These are phyloP conservation scores for Liriodendron chinense DNA, from an alignment of 164 flowering plant species.

Conservation along the genomic window DNA sequence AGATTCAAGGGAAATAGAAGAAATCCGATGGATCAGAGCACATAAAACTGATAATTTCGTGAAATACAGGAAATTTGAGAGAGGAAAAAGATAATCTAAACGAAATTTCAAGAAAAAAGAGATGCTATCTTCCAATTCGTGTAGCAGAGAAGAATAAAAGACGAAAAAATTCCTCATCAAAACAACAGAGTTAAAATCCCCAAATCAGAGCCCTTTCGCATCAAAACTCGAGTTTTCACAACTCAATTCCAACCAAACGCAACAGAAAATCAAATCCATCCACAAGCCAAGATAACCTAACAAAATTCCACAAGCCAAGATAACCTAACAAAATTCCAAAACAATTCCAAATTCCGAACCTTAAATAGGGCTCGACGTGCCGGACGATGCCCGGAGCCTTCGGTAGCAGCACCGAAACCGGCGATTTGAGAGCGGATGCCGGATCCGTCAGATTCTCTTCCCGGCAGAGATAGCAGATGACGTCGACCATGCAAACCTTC, in stretches of 20 bases:
- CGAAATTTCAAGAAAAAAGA: too few species aligned
- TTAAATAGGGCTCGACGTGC: constrained; percentile 66
- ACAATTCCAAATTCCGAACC: constrained; percentile 31
- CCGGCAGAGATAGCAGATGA: constrained; percentile 56
- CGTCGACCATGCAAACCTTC: constrained; percentile 79
- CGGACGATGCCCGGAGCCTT: constrained; percentile 31
- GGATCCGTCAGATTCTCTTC: constrained; percentile 58
- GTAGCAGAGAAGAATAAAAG: too few species aligned
- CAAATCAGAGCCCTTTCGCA: background rate
- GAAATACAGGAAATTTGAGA: too few species aligned
- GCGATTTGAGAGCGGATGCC: constrained; percentile 48
- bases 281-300: background rate
- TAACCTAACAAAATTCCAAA: background rate
- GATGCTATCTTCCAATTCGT: too few species aligned
- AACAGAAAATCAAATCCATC: background rate
- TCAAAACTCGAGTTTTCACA: background rate
- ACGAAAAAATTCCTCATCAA: too few species aligned
- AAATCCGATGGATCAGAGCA: too few species aligned
- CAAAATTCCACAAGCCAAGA: background rate
- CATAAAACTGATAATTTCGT: too few species aligned
- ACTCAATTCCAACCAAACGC: background rate
- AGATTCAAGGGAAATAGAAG: too few species aligned
- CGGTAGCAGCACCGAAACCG: constrained; percentile 52
- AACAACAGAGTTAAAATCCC: background rate
- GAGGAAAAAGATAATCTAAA: too few species aligned